Percentiles rank a stretch among this genome's conserved stretches.
Evolutionary conservation across 306 rosid genomes (phyloP).

Genomic region (Glycine tomentella): DNA sequence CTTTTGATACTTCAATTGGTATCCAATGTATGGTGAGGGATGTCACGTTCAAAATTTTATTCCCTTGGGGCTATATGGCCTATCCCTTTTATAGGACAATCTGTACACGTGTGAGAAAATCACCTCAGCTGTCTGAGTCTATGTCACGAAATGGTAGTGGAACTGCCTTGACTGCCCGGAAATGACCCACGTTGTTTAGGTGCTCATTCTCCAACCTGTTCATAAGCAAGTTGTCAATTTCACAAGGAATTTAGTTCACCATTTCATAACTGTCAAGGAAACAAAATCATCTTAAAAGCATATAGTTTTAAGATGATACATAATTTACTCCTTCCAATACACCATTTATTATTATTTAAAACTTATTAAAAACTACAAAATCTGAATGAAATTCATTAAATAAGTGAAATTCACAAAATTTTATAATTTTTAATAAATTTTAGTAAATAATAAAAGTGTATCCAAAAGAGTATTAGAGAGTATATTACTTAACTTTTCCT

Average conservation of each 20-base stretch:
- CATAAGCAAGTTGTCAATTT: not conserved
- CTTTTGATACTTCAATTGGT: conserved; percentile 38
- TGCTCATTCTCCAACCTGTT: conserved; percentile 93
- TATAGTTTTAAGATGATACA: not conserved
- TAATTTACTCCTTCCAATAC: not conserved
- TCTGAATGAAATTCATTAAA: too few relatives aligned
- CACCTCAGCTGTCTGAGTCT: conserved; percentile 72
- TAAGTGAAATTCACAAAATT: too few relatives aligned
- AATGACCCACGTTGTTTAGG: conserved; percentile 78
- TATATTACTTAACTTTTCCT: too few relatives aligned
- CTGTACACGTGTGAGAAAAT: conserved; percentile 37
- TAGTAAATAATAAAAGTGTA: too few relatives aligned
- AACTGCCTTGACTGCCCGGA: conserved; percentile 78
- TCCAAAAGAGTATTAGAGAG: too few relatives aligned
- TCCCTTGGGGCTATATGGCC: conserved; percentile 34
- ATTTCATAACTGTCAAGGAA: too few relatives aligned
- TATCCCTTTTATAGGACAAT: conserved; percentile 33
- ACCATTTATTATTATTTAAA: too few relatives aligned
- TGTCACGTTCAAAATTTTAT: conserved; percentile 42
- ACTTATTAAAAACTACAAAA: too few relatives aligned
- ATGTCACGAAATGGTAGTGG: conserved; percentile 78
- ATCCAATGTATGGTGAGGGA: conserved; percentile 40
- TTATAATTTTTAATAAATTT: too few relatives aligned
- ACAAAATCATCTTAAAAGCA: not conserved
- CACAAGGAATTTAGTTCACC: too few relatives aligned